These are phyloP conservation scores for Suillus americanus DNA, from an alignment of 768 basidiomycete genomes.

Conservation along the genomic window DNA sequence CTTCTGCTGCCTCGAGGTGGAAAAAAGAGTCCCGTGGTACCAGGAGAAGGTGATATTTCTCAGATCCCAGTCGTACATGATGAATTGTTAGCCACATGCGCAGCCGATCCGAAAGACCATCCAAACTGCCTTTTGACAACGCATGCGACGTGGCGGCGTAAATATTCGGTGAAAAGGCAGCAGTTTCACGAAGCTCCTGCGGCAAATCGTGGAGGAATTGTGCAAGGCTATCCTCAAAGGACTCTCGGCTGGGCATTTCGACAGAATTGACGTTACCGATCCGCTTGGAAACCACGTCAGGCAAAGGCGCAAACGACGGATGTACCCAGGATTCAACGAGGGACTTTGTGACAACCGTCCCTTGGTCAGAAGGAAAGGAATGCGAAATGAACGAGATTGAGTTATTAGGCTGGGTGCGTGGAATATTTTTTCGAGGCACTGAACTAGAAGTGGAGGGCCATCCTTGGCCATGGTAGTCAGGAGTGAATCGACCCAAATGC, in stretches of 20 bases:
- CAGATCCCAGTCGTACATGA: conserved; percentile 60
- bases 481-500: conserved; percentile 18
- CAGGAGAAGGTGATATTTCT: conserved; percentile 55
- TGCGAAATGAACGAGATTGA: conserved; percentile 47
- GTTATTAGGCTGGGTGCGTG: conserved; percentile 23
- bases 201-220: conserved; percentile 52
- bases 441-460: conserved; percentile 12
- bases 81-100: conserved; percentile 59
- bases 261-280: conserved; percentile 52
- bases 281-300: conserved; percentile 52
- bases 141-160: conserved; percentile 53
- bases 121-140: conserved; percentile 37
- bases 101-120: conserved; percentile 39
- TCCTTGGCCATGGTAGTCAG: conserved; percentile 24
- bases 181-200: conserved; percentile 58
- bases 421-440: conserved; percentile 23
- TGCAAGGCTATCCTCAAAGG: conserved; percentile 50
- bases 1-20: conserved; percentile 46
- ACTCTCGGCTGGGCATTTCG: conserved; percentile 58
- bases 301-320: conserved; percentile 59
- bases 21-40: conserved; percentile 62
- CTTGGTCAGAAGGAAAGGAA: conserved; percentile 38
- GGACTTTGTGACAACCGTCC: conserved; percentile 38
- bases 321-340: conserved; percentile 60
- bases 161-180: conserved; percentile 51